Conservation (phyloP, 2,329 filamentous ascomycete genomes). For the Trichoderma lentiforme region DNA sequence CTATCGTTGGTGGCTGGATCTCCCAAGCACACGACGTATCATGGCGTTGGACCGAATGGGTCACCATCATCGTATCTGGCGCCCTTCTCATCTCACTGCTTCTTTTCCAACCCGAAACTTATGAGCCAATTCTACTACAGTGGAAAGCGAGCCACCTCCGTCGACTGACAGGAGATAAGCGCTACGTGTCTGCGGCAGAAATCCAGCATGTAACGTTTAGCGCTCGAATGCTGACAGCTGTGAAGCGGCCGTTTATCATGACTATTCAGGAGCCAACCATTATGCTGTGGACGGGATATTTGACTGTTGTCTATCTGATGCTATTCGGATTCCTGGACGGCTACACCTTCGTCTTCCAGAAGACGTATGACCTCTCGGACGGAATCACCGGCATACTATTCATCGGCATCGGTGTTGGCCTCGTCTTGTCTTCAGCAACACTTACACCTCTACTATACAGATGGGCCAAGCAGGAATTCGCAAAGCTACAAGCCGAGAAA, state of each 20-base stretch:
- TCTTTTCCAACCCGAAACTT: slow-evolving; percentile 4
- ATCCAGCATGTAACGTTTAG: not conserved
- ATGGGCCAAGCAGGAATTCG: not conserved
- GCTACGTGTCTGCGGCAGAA: not conserved
- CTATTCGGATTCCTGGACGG: slow-evolving; percentile 1
- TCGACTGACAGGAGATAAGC: not conserved
- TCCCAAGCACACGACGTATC: not conserved
- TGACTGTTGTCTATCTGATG: slow-evolving; percentile 7
- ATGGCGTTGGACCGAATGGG: slow-evolving; percentile 10
- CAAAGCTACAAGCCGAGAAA: not conserved
- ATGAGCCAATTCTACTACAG: not conserved
- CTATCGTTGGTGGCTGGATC: slow-evolving; percentile 2
- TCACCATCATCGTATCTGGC: slow-evolving; percentile 6
- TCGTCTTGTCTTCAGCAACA: not conserved
- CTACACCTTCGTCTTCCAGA: slow-evolving; percentile 6
- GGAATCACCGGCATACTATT: slow-evolving; percentile 3
- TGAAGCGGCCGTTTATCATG: slow-evolving; percentile 4
- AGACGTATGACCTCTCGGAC: not conserved
- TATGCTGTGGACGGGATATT: slow-evolving; percentile 2
- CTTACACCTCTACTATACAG: not conserved
- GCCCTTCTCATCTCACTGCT: not conserved
- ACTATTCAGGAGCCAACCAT: slow-evolving; percentile 7
- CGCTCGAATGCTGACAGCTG: not conserved
- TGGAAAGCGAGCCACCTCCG: slow-evolving; percentile 11
- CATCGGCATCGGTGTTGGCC: not conserved